Conservation (phyloP, 257 asterid species). For the Mitragyna speciosa region DNA sequence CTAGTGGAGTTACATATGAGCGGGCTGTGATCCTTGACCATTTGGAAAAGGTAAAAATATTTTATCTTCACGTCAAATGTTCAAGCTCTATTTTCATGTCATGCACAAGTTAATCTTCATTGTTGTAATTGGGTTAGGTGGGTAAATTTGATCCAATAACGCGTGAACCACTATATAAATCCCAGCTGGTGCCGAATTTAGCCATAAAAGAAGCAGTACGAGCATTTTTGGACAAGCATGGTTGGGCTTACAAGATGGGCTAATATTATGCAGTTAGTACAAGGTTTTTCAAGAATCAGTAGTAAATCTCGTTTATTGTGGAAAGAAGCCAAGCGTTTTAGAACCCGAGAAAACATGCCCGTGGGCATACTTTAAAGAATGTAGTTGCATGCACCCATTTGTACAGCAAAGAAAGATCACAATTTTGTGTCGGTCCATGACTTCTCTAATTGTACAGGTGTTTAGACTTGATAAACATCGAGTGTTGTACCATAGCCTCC, state of each 20-base stretch:
- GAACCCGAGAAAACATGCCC: background rate
- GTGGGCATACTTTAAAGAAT: background rate
- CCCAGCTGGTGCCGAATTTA: slow-evolving; percentile 77
- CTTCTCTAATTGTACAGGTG: slow-evolving; percentile 18
- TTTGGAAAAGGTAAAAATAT: slow-evolving; percentile 56
- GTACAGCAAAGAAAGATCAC: background rate
- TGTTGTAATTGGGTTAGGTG: slow-evolving; percentile 42
- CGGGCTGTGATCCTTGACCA: slow-evolving; percentile 80
- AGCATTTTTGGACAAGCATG: slow-evolving; percentile 58
- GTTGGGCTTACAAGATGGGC: slow-evolving; percentile 82
- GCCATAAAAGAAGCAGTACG: slow-evolving; percentile 92
- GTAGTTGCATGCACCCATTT: background rate
- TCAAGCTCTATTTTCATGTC: background rate
- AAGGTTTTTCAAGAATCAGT: background rate
- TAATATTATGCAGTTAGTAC: slow-evolving; percentile 21
- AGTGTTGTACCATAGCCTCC: background rate
- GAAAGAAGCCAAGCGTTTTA: background rate
- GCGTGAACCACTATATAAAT: slow-evolving; percentile 55
- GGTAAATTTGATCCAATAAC: slow-evolving; percentile 85
- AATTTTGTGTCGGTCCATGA: background rate
- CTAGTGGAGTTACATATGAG: slow-evolving; percentile 93
- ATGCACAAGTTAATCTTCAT: slow-evolving; percentile 17
- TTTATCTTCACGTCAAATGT: background rate
- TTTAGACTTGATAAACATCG: background rate
- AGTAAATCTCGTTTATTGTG: slow-evolving; percentile 7